Evolutionary conservation across 2,329 filamentous ascomycete genomes (phyloP).

Genomic region (Beauveria rudraprayagi): DNA sequence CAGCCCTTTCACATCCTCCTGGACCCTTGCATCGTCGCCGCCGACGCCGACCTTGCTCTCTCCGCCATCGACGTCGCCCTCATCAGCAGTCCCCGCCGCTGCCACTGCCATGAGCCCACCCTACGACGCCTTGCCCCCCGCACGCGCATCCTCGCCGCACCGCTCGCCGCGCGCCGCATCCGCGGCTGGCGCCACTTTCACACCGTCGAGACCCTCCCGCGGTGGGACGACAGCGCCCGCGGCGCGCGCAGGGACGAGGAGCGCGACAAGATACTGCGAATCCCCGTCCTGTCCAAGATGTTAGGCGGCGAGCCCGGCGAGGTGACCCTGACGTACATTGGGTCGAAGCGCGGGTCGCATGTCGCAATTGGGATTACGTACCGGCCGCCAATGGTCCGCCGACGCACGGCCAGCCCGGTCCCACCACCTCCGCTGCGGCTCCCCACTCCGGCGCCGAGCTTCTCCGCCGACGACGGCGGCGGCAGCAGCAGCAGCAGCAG

Average conservation of each 20-base stretch:
- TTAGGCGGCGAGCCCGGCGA: slow-evolving; percentile 51
- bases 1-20: slow-evolving; percentile 58
- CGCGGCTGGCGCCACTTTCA: slow-evolving; percentile 62
- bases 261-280: slow-evolving; percentile 24
- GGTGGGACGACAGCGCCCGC: slow-evolving; percentile 32
- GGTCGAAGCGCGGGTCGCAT: slow-evolving; percentile 51
- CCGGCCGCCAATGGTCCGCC: slow-evolving; percentile 40
- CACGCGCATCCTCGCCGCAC: slow-evolving; percentile 58
- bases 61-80: slow-evolving; percentile 38
- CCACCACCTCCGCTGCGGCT: not conserved
- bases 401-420: not conserved
- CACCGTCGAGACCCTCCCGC: slow-evolving; percentile 35
- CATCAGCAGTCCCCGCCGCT: slow-evolving; percentile 42
- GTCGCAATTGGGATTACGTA: slow-evolving; percentile 67
- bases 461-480: not conserved
- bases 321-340: slow-evolving; percentile 61
- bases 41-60: slow-evolving; percentile 20
- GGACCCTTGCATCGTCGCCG: slow-evolving; percentile 61
- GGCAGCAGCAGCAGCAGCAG: not conserved
- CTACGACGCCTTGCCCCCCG: slow-evolving; percentile 52
- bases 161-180: slow-evolving; percentile 56
- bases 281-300: slow-evolving; percentile 46
- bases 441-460: slow-evolving; percentile 1
- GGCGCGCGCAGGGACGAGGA: slow-evolving; percentile 19
- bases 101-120: slow-evolving; percentile 64